Percentiles rank a stretch among this genome's conserved stretches.
Evolutionary conservation across 2,329 filamentous ascomycete species (phyloP).

Genomic region (Cercospora berteroae): DNA sequence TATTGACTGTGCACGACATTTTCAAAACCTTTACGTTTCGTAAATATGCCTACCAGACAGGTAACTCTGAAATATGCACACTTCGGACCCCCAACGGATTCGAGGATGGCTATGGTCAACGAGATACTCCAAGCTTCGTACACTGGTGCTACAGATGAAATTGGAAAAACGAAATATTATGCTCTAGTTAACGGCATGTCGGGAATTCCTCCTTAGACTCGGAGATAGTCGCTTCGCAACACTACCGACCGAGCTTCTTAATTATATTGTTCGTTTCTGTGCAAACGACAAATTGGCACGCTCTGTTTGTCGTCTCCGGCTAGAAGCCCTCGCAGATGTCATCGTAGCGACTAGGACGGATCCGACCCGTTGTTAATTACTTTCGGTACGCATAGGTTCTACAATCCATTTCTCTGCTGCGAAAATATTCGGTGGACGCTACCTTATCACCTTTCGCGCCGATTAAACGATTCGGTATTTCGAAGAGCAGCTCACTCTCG

Average conservation of each 20-base stretch:
- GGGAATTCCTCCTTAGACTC: not conserved
- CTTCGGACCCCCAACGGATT: not conserved
- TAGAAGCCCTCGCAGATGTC: not conserved
- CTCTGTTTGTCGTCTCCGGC: not conserved
- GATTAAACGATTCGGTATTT: not conserved
- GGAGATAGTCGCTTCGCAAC: not conserved
- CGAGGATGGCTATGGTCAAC: not conserved
- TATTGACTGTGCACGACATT: not conserved
- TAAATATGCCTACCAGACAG: not conserved
- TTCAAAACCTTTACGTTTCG: not conserved
- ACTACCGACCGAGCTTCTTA: not conserved
- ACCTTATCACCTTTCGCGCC: not conserved
- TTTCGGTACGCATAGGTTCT: not conserved
- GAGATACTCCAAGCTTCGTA: not conserved
- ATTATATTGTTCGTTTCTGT: not conserved
- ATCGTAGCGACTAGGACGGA: not conserved
- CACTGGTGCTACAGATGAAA: not conserved
- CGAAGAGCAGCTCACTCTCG: not conserved
- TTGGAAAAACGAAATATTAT: not conserved
- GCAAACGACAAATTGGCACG: not conserved
- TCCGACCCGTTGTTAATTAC: not conserved
- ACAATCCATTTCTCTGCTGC: not conserved
- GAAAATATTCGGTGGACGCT: not conserved
- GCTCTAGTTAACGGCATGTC: not conserved
- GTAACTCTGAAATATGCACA: not conserved